phyloP scores from a whole-genome alignment of 345 rosid species.

The Eutrema heterophyllum region DNA sequence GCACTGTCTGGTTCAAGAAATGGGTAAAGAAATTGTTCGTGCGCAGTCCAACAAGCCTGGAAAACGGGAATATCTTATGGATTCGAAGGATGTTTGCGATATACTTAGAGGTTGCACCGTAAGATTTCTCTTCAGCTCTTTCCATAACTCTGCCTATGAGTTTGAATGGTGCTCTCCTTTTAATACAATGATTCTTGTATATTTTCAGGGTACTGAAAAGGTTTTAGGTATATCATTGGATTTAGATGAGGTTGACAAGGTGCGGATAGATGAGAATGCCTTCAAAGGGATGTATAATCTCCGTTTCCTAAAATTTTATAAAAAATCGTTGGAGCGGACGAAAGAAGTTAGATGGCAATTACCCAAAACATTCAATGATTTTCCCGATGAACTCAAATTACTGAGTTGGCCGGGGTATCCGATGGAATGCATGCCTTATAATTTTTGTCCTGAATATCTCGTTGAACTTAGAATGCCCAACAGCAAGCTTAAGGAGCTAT shows the following conservation, averaged over 20 bases:
- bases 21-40: conserved; percentile 18
- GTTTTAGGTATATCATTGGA: conserved; percentile 19
- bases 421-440: background rate
- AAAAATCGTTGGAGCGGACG: background rate
- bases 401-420: background rate
- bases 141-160: background rate
- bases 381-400: background rate
- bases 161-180: background rate
- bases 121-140: background rate
- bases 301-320: background rate
- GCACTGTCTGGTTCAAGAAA: conserved; percentile 25
- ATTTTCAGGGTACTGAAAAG: conserved; percentile 13
- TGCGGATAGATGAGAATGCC: background rate
- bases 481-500: background rate
- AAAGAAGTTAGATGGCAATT: background rate
- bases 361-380: background rate
- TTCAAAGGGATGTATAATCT: conserved; percentile 22
- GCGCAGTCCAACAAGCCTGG: conserved; percentile 5
- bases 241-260: background rate
- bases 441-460: background rate
- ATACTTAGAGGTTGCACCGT: conserved; percentile 12
- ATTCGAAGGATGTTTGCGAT: conserved; percentile 1
- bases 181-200: background rate
- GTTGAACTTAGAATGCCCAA: background rate
- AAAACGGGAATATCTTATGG: conserved; percentile 8